Evolutionary conservation across 2,329 filamentous ascomycete genomes (phyloP), one percentile per base, ranked within the genome.

Genomic region (Sporothrix euskadiensis): DNA sequence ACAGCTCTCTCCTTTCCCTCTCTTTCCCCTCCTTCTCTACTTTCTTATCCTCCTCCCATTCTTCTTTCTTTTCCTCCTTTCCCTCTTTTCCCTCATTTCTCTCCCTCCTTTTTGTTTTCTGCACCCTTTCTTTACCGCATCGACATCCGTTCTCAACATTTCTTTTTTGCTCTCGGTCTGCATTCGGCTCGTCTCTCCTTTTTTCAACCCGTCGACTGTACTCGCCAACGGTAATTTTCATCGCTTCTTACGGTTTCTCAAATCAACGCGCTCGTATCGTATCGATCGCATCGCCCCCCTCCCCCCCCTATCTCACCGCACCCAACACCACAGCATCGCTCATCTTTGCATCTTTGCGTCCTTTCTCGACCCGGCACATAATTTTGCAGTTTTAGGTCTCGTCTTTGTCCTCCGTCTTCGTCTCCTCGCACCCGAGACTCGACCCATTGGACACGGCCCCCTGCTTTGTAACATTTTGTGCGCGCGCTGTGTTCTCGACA

Each of bases 401-500:
- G 44, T 49, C 14, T 14, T 49, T 14, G 16, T 6, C 44, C 12
- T n/a, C 16, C 19, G 54, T 49, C 49, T 12, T 16, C 22, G 16
- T 22, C 26, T 1, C 19, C 26, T 57, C 32, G 26, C 66, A 56
- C 32, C 72, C 66, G 65, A 73, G 54, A 63, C 71, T 73, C 44
- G 71, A 73, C 41, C 71, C 65, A 72, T 72, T 68, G 22, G 71
- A 69, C 52, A 49, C 71, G 54, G 71, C 72, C 71, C 69, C 66
- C 66, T 70, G 66, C 63, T 49, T 19, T 69, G 65, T 73, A 30
- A 47, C 65, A 19, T 35, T 65, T 47, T 68, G 49, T 68, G 52
- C 30, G 32, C 56, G 54, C 47, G 16, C 35, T 56, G 65, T 52
- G 41, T 54, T 39, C 35, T 73, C 54, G 71, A 54, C 54, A 69